These are phyloP conservation scores for Neopestalotiopsis rosae DNA, from an alignment of 2,329 filamentous ascomycete species.

Conservation along the genomic window DNA sequence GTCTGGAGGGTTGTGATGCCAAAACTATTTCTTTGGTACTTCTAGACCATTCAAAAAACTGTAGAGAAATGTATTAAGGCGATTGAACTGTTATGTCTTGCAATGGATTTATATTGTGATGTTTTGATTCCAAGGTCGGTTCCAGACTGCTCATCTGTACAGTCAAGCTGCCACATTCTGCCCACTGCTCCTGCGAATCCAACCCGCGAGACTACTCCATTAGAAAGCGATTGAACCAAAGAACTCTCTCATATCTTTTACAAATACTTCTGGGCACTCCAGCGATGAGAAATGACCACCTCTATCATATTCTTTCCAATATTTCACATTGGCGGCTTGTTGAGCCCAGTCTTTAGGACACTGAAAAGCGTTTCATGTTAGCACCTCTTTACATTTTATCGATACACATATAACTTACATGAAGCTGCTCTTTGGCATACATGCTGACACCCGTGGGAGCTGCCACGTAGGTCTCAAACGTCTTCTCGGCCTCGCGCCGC, in stretches of 20 bases:
- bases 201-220: too few relatives aligned
- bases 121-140: too few relatives aligned
- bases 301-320: not conserved
- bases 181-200: too few relatives aligned
- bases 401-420: not conserved
- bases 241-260: not conserved
- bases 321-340: not conserved
- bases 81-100: too few relatives aligned
- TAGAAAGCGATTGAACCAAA: not conserved
- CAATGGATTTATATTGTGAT: too few relatives aligned
- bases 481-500: not conserved
- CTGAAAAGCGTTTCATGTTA: not conserved
- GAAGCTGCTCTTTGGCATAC: not conserved
- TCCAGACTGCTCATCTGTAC: not conserved
- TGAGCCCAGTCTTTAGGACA: not conserved
- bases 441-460: not conserved
- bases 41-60: too few relatives aligned
- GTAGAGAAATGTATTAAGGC: too few relatives aligned
- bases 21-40: too few relatives aligned
- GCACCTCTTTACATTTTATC: not conserved
- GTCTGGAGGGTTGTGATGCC: too few relatives aligned
- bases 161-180: not conserved
- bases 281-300: not conserved
- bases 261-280: not conserved
- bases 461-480: not conserved